Percentiles rank a stretch among this genome's conserved stretches.
Evolutionary conservation across 1,284 basidiomycete species (phyloP).

Genomic region (Fistulina hepatica): DNA sequence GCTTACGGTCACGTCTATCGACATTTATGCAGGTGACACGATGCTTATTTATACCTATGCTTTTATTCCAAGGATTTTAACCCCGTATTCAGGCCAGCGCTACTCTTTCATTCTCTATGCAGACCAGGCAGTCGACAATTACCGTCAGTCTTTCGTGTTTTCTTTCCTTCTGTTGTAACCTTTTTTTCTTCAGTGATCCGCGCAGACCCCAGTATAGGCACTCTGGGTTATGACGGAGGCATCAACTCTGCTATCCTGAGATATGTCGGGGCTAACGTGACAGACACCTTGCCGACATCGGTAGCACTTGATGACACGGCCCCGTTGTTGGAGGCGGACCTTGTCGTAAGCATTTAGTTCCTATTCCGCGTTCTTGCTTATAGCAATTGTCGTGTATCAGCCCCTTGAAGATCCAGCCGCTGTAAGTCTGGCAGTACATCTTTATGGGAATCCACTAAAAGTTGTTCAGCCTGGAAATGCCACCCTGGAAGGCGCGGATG

Average conservation of each 20-base stretch:
- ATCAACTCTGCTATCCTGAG: constrained; percentile 29
- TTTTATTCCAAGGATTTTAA: constrained; percentile 7
- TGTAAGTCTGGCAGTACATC: too few species aligned
- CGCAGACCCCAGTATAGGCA: constrained; percentile 19
- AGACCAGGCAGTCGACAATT: constrained; percentile 28
- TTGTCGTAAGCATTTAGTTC: too few species aligned
- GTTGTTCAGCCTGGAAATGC: constrained; percentile 25
- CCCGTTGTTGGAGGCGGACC: neutral
- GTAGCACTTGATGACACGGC: too few species aligned
- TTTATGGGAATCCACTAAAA: too few species aligned
- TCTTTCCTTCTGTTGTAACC: neutral
- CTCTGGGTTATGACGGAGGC: constrained; percentile 15
- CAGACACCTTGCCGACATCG: neutral
- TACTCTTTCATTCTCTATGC: constrained; percentile 22
- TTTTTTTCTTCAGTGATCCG: constrained; percentile 19
- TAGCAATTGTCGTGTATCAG: too few species aligned
- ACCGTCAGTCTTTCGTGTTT: too few species aligned
- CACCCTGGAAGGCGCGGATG: constrained; percentile 26
- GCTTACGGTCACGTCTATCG: constrained; percentile 28
- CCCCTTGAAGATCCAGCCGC: constrained; percentile 16
- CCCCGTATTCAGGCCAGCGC: constrained; percentile 12
- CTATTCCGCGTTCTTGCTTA: too few species aligned
- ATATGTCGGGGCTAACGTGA: constrained; percentile 16
- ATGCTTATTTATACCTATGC: constrained; percentile 22
- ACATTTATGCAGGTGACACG: constrained; percentile 28